Evolutionary conservation across 192 early-diverging fungal species (phyloP), one percentile per base, ranked within the genome.

Genomic region (Podila horticola): DNA sequence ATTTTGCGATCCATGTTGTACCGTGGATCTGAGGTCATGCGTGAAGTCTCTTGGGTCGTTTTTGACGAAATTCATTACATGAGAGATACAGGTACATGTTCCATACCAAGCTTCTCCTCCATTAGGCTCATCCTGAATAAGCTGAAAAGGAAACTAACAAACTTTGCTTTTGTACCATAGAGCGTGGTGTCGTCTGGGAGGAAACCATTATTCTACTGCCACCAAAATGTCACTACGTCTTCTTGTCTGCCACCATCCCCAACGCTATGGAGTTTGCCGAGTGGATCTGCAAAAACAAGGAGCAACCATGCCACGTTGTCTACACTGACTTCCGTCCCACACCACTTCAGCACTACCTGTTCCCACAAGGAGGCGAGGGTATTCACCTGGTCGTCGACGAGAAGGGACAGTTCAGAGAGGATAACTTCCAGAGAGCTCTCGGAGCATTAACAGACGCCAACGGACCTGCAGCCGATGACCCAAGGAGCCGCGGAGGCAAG

Each of bases 61-160:
- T 99, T 97, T 84, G 98, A 99, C 75, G 98, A 99, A 88, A 95
- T 99, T 64, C 98, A 98, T 84, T 99, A 99, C 81, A 98, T 99
- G 98, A 84, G 96, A 62, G 97, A 98, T 84, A 92, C 92, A 74
- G 87, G 90, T 91, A 86, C 62, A 62, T 76, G 19, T 3, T 50
- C 28, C 67, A 62, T 59, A 17, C n/a, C 8, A 6, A 29, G 20
- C 38, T 29, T 41, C 2, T 20, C 68, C 26, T 29, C 17, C 17
- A 45, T 19, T 41, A 45, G 13, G 3, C 4, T 17, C 15, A 45
- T 17, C 15, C 15, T 15, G 41, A 1, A 17, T 45, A 17, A 45
- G 3, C 17, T 36, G 64, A 45, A 17, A 15, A 45, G 11, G 15
- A 17, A 4, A 4, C 41, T 45, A 45, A 45, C 41, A 45, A 45